Percentiles rank a stretch among this genome's conserved stretches.
These are phyloP conservation scores for Asterionellopsis glacialis DNA, from an alignment of 108 stramenopile genomes.

Conservation along the genomic window DNA sequence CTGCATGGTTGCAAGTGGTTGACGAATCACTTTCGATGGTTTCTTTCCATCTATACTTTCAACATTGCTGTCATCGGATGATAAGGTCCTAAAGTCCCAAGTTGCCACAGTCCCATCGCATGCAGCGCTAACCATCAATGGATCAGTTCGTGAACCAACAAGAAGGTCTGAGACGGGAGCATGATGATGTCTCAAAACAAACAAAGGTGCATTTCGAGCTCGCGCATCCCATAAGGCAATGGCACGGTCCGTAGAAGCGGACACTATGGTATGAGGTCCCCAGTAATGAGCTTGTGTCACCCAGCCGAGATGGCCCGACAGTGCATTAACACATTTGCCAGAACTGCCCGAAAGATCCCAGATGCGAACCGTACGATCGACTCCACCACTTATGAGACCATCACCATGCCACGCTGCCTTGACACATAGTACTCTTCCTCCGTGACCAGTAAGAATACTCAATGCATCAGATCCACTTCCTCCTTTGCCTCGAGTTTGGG, in stretches of 20 bases:
- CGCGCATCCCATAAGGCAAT: conserved; percentile 82
- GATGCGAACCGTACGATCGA: conserved; percentile 70
- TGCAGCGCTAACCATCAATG: conserved; percentile 72
- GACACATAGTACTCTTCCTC: conserved; percentile 67
- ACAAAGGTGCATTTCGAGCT: conserved; percentile 62
- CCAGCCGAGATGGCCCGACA: conserved; percentile 79
- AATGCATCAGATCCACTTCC: conserved; percentile 62
- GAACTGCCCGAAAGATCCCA: conserved; percentile 66
- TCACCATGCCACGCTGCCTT: conserved; percentile 89
- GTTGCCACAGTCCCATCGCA: conserved; percentile 77
- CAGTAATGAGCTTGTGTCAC: conserved; percentile 76
- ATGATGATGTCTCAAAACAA: conserved; percentile 67
- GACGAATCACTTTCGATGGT: conserved; percentile 36
- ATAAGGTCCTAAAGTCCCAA: conserved; percentile 81
- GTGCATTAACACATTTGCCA: conserved; percentile 46
- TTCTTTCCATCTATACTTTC: conserved; percentile 10
- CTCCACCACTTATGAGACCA: conserved; percentile 72
- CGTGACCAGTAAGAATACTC: conserved; percentile 67
- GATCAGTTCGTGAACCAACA: conserved; percentile 74
- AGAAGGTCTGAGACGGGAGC: conserved; percentile 74
- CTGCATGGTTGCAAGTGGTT: conserved; percentile 40
- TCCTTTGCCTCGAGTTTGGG: conserved; percentile 6
- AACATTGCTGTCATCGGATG: conserved; percentile 19
- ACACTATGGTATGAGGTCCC: conserved; percentile 82
- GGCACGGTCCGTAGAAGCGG: conserved; percentile 80